These are phyloP conservation scores for Fagus sylvatica DNA, from an alignment of 306 rosid species.

Conservation along the genomic window DNA sequence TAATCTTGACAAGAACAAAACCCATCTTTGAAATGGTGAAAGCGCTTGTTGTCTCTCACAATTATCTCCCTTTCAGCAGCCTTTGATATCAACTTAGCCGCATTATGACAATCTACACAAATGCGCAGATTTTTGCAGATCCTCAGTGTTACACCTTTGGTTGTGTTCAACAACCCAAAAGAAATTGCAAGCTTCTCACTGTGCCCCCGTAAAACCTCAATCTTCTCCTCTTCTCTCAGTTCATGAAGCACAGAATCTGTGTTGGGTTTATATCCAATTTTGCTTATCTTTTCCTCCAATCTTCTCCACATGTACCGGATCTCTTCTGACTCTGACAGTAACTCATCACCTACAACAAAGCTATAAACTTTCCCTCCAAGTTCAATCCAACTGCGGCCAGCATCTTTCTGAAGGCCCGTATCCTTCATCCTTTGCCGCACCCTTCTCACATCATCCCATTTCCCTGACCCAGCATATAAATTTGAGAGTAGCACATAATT, in stretches of 20 bases:
- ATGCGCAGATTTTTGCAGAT: slow-evolving; percentile 74
- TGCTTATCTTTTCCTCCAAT: slow-evolving; percentile 61
- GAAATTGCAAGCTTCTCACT: slow-evolving; percentile 90
- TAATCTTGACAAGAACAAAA: slow-evolving; percentile 77
- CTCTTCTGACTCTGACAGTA: slow-evolving; percentile 36
- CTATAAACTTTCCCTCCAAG: slow-evolving; percentile 64
- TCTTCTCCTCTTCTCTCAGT: slow-evolving; percentile 65
- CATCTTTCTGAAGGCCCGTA: slow-evolving; percentile 63
- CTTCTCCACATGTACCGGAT: slow-evolving; percentile 55
- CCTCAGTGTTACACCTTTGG: slow-evolving; percentile 58
- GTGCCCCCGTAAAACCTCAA: slow-evolving; percentile 54
- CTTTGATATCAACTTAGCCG: slow-evolving; percentile 66
- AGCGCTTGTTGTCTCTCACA: slow-evolving; percentile 82
- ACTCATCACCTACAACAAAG: slow-evolving; percentile 61
- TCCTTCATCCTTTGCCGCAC: slow-evolving; percentile 71
- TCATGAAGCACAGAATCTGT: slow-evolving; percentile 80
- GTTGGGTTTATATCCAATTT: slow-evolving; percentile 73
- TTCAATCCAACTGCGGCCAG: slow-evolving; percentile 86
- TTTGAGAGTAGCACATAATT: slow-evolving; percentile 70
- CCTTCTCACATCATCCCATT: slow-evolving; percentile 72
- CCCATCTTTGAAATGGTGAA: slow-evolving; percentile 78
- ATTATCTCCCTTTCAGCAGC: slow-evolving; percentile 61
- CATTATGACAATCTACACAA: slow-evolving; percentile 82
- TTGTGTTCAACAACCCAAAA: slow-evolving; percentile 58
- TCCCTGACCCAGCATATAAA: slow-evolving; percentile 64